These are phyloP conservation scores for Zygotorulaspora danielsina DNA, from an alignment of 805 yeast genomes.

Conservation along the genomic window DNA sequence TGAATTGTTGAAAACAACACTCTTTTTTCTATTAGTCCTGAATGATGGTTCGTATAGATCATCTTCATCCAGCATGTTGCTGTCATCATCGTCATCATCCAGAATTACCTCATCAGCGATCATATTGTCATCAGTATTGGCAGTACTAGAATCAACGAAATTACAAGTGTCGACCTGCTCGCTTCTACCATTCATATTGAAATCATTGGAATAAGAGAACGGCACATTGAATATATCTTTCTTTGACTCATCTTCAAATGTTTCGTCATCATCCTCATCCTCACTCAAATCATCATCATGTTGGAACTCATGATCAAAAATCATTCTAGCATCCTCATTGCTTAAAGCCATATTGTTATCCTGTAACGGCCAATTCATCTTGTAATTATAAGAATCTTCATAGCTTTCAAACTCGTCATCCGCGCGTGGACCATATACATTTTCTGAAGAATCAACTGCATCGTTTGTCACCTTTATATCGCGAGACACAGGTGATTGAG, in stretches of 20 bases:
- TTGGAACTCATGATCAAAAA: conserved; percentile 32
- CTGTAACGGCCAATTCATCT: conserved; percentile 26
- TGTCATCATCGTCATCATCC: conserved; percentile 17
- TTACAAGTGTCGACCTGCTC: conserved; percentile 10
- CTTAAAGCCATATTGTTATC: conserved; percentile 24
- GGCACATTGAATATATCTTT: conserved; percentile 5
- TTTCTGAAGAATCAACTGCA: conserved; percentile 12
- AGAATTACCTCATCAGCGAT: conserved; percentile 11
- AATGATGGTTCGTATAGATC: conserved; percentile 19
- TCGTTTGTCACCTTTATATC: conserved; percentile 19
- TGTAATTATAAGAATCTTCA: conserved; percentile 19
- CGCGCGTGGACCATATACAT: conserved; percentile 16
- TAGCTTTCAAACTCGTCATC: conserved; percentile 17
- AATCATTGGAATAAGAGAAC: conserved; percentile 2
- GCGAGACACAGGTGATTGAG: conserved; percentile 6
- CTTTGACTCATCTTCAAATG: conserved; percentile 2
- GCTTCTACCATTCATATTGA: conserved; percentile 2
- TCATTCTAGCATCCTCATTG: conserved; percentile 30
- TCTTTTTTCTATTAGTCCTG: conserved; percentile 14
- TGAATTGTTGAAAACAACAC: conserved; percentile 15
- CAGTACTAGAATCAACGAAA: conserved; percentile 14
- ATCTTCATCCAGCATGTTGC: conserved; percentile 21
- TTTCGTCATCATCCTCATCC: conserved; percentile 27
- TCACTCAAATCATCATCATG: conserved; percentile 26
- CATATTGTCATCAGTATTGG: not conserved